A percentile compares a stretch with the other conserved stretches of the same genome.
Evolutionary conservation across 2,329 filamentous ascomycete species (phyloP).

Genomic region (Xenoacremonium recifei): DNA sequence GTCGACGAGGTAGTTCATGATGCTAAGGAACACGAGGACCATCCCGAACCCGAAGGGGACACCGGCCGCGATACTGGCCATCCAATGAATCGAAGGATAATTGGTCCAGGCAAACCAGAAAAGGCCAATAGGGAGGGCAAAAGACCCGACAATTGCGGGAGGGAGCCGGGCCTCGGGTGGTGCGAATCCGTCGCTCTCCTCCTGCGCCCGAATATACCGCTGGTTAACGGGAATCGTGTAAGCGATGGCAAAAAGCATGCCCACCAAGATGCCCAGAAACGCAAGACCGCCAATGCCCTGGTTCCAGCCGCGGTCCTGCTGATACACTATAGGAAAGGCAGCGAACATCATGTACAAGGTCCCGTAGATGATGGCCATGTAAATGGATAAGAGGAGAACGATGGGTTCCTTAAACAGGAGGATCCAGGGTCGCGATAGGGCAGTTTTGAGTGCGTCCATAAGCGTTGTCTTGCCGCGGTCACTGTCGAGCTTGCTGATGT

Average conservation of each 20-base stretch:
- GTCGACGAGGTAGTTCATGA: slow-evolving; percentile 64
- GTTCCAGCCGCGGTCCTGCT: slow-evolving; percentile 49
- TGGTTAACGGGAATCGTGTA: slow-evolving; percentile 49
- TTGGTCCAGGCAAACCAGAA: slow-evolving; percentile 63
- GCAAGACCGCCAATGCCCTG: slow-evolving; percentile 51
- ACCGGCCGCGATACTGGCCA: slow-evolving; percentile 37
- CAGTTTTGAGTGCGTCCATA: not conserved
- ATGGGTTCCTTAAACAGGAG: slow-evolving; percentile 62
- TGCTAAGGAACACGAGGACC: slow-evolving; percentile 59
- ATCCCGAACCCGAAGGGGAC: slow-evolving; percentile 46
- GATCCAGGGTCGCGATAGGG: slow-evolving; percentile 51
- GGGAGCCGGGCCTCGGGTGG: slow-evolving; percentile 61
- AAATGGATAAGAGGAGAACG: slow-evolving; percentile 56
- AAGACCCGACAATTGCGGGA: slow-evolving; percentile 52
- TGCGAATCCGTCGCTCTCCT: slow-evolving; percentile 40
- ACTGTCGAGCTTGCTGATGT: slow-evolving; percentile 40
- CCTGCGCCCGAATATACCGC: slow-evolving; percentile 36
- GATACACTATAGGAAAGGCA: slow-evolving; percentile 56
- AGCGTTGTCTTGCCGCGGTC: slow-evolving; percentile 31
- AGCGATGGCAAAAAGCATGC: slow-evolving; percentile 51
- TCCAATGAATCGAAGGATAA: slow-evolving; percentile 48
- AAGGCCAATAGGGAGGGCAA: slow-evolving; percentile 53
- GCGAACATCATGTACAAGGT: slow-evolving; percentile 49
- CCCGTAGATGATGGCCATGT: slow-evolving; percentile 53
- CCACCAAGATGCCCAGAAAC: slow-evolving; percentile 59